phyloP scores from a whole-genome alignment of 345 rosid species.

The Brassica juncea region DNA sequence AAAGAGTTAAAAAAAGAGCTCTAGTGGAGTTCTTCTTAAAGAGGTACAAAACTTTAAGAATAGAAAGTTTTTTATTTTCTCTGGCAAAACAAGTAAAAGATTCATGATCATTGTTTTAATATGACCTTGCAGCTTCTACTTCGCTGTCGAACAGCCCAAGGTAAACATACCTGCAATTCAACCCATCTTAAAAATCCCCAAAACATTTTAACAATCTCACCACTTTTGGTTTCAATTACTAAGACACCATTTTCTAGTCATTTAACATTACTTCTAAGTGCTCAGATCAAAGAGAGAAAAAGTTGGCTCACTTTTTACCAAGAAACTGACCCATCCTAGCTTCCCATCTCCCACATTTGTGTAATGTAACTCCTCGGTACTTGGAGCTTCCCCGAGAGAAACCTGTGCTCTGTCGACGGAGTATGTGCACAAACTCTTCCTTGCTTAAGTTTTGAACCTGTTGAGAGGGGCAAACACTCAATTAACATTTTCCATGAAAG shows the following conservation, averaged over 20 bases:
- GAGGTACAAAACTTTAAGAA: slow-evolving; percentile 41
- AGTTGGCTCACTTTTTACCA: slow-evolving; percentile 82
- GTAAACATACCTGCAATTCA: slow-evolving; percentile 95
- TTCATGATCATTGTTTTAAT: slow-evolving; percentile 51
- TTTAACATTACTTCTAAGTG: neutral
- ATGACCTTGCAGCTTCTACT: slow-evolving; percentile 99
- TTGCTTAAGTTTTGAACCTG: slow-evolving; percentile 75
- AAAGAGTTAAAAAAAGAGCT: slow-evolving; percentile 19
- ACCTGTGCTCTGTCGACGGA: slow-evolving; percentile 94
- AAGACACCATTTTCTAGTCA: slow-evolving; percentile 22
- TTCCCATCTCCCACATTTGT: slow-evolving; percentile 97
- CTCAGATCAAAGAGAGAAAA: neutral
- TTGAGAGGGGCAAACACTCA: neutral
- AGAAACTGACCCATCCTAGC: slow-evolving; percentile 98
- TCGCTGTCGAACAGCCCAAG: slow-evolving; percentile 98
- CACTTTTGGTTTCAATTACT: slow-evolving; percentile 37
- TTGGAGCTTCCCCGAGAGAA: slow-evolving; percentile 92
- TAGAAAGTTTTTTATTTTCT: neutral
- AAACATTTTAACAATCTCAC: slow-evolving; percentile 46
- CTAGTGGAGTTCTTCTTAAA: slow-evolving; percentile 37
- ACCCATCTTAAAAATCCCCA: slow-evolving; percentile 73
- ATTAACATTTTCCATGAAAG: neutral
- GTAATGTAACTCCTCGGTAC: slow-evolving; percentile 89
- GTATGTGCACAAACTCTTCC: slow-evolving; percentile 93
- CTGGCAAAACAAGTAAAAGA: slow-evolving; percentile 32